Base-by-base conservation (phyloP, 768 basidiomycete species). In the Collybia sordida region DNA sequence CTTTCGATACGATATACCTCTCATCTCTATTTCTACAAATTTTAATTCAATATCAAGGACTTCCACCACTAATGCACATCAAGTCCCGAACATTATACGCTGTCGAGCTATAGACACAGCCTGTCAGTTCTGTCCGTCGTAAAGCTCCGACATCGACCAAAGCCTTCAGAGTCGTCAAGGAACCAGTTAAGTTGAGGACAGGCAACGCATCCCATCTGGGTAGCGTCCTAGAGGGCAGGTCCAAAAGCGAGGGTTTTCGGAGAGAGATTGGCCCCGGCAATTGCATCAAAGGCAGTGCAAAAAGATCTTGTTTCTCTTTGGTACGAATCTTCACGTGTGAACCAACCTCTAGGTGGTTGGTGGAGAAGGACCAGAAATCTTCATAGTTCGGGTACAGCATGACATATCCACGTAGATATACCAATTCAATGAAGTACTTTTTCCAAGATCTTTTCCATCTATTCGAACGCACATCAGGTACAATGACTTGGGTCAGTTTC, bases 321-420 rank as follows among this genome's bases (percentile, higher is more conserved):
- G 82, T 79, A 18, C 73, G 70, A 38, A 73, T 72, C 60, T 79
- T 81, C 42, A 93, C 89, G 58, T 94, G 92, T 35, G 85, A 83
- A 24, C 92, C 92, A 15, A 83, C 75, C 70, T 94, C 92, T 47
- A 93, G 77, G 59, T 92, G 92, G 64, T 94, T 94, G n/a, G 90
- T 94, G 52, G 93, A 93, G 6, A 94, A 65, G 23, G 90, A 92
- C 31, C 75, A 63, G 58, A 83, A 91, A 38, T 72, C 74, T 36
- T 72, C 76, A 61, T 81, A 93, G 68, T 93, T 94, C 9, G 92
- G 91, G 61, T 94, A 94, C 24, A 94, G 79, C 92, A 93, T 93
- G 45, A 83, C 80, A 66, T 90, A 91, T 2, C 91, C 90, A 4
- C 84, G 82, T 12, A 94, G 75, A 65, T 85, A 90, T 36, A 81